Evolutionary conservation across 2,329 filamentous ascomycete species (phyloP), one percentile per base, ranked within the genome.

Genomic region (Talaromyces sp.): DNA sequence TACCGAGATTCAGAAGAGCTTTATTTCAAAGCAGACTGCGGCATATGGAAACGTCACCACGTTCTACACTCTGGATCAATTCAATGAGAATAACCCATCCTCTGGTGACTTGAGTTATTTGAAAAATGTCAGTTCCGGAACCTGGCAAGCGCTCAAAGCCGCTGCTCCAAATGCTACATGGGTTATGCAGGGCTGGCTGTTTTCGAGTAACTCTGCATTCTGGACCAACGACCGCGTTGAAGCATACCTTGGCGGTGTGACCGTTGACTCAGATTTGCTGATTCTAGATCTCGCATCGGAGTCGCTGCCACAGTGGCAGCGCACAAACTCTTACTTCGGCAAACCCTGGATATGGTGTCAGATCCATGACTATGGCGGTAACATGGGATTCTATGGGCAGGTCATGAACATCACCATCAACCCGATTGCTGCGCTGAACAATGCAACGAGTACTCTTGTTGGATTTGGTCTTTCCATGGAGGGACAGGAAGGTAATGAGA

Each of bases 321-420:
- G 81, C 9, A 83, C 82, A 0, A 76, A 81, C 16, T 81, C 78
- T 0, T 85, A 83, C 69, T 81, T 78, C 65, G 82, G 82, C 19
- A 84, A 84, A 67, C 79, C 81, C 0, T 85, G 83, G 82, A 79
- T 85, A 41, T 85, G 83, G 83, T 84, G 82, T 67, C 74, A 84
- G 67, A 71, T 85, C 7, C 83, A 84, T 67, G 77, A 79, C 65
- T 85, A 81, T 65, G 83, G 83, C 6, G 81, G 79, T 16, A 83
- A 81, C 67, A 77, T 79, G 74, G 82, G 81, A 0, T 67, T 84
- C 1, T 84, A 84, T 65, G 83, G 82, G 1, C 82, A 84, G 66
- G 75, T 84, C 16, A 71, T 77, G 63, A 84, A 83, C 45, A 68
- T 84, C 7, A 85, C 82, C 0, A 71, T 78, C 45, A 80, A 81